phyloP scores from a whole-genome alignment of 106 monocot species.

The Dioscorea alata region DNA sequence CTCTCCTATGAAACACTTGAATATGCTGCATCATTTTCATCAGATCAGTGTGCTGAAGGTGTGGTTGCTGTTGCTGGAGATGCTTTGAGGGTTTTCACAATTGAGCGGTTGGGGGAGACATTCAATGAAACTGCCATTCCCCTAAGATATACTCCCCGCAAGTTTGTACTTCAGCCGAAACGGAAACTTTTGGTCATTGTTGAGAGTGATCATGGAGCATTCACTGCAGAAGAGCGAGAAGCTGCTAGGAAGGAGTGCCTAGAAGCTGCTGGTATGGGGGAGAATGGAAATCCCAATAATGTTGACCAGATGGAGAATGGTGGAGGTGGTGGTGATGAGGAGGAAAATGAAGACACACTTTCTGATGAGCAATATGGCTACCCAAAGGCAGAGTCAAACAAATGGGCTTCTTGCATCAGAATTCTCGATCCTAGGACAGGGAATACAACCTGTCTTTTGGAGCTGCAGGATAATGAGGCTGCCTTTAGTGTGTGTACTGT shows the following conservation, averaged over 20 bases:
- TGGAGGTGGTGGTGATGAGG: slow-evolving; percentile 43
- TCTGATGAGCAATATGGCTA: slow-evolving; percentile 96
- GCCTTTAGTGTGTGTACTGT: slow-evolving; percentile 93
- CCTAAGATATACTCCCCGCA: slow-evolving; percentile 84
- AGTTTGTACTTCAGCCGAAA: slow-evolving; percentile 84
- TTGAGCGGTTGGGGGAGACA: slow-evolving; percentile 88
- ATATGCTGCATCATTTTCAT: slow-evolving; percentile 91
- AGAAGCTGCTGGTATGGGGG: slow-evolving; percentile 45
- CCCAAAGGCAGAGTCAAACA: slow-evolving; percentile 84
- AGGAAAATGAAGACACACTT: slow-evolving; percentile 69
- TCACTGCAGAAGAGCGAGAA: slow-evolving; percentile 94
- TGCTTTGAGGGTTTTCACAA: slow-evolving; percentile 86
- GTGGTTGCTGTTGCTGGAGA: slow-evolving; percentile 95
- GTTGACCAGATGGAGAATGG: slow-evolving; percentile 56
- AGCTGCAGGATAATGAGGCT: slow-evolving; percentile 93
- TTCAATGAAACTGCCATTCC: slow-evolving; percentile 91
- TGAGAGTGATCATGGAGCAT: slow-evolving; percentile 94
- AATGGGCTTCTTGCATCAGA: slow-evolving; percentile 95
- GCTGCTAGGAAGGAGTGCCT: slow-evolving; percentile 84
- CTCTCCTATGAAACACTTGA: slow-evolving; percentile 90
- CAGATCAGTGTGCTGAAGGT: slow-evolving; percentile 99
- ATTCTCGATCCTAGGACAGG: slow-evolving; percentile 79
- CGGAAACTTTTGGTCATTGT: slow-evolving; percentile 64
- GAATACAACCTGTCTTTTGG: slow-evolving; percentile 74
- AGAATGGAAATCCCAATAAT: slow-evolving; percentile 78